Conservation (phyloP, 441 rosid genomes). For the Pelargonium exstipulatum region DNA sequence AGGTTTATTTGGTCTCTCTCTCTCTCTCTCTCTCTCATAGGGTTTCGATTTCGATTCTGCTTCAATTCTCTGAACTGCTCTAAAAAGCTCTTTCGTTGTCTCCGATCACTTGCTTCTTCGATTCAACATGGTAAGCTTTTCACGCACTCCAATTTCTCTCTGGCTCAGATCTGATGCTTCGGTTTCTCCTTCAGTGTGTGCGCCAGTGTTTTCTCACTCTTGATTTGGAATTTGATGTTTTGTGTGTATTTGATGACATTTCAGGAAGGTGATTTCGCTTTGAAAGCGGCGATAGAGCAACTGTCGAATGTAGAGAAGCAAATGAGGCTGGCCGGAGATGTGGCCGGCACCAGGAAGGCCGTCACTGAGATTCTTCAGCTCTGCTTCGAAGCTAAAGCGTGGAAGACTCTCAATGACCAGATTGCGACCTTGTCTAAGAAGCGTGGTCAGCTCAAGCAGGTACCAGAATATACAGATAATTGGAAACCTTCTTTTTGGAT, state of each 20-base stretch:
- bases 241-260: background rate
- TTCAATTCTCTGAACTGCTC: background rate
- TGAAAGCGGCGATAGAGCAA: conserved; percentile 69
- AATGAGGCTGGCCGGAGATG: conserved; percentile 75
- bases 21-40: conserved; percentile 1
- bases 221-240: background rate
- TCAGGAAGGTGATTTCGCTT: conserved; percentile 56
- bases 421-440: conserved; percentile 72
- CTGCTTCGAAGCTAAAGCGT: conserved; percentile 80
- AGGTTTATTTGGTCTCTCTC: conserved; percentile 1
- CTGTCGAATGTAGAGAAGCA: conserved; percentile 88
- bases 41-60: background rate
- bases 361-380: conserved; percentile 66
- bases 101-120: background rate
- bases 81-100: background rate
- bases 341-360: conserved; percentile 74
- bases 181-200: conserved; percentile 1
- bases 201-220: background rate
- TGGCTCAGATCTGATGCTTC: background rate
- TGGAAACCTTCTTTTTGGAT: background rate
- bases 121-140: background rate
- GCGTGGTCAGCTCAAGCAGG: conserved; percentile 97
- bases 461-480: conserved; percentile 13
- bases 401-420: conserved; percentile 84
- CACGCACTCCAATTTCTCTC: background rate